Evolutionary conservation across 2,329 filamentous ascomycete species (phyloP).

Genomic region (Dissoconium aciculare): DNA sequence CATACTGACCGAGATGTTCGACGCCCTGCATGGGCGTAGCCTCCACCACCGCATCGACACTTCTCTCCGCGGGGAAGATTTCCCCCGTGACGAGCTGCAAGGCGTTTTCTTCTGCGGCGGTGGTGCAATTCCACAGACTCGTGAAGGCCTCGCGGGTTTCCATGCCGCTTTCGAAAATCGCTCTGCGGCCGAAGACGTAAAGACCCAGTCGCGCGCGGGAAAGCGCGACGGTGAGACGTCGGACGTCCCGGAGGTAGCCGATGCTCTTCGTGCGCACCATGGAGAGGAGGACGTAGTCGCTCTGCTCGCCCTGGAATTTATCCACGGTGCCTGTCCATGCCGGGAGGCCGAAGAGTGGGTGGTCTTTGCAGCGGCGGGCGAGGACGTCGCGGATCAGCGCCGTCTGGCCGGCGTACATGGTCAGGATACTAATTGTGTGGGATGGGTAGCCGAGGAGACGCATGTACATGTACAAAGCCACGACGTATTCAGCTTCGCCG

Average conservation of each 20-base stretch:
- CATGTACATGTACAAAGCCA: slow-evolving; percentile 96
- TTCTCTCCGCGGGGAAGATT: slow-evolving; percentile 56
- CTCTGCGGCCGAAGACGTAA: slow-evolving; percentile 77
- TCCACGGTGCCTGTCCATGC: slow-evolving; percentile 88
- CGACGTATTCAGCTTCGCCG: slow-evolving; percentile 91
- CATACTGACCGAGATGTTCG: slow-evolving; percentile 90
- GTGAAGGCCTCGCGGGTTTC: slow-evolving; percentile 82
- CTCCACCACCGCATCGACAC: slow-evolving; percentile 34
- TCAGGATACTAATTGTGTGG: slow-evolving; percentile 68
- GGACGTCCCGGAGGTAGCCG: slow-evolving; percentile 84
- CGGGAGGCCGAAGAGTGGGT: slow-evolving; percentile 74
- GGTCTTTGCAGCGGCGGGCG: slow-evolving; percentile 65
- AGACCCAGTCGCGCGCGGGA: slow-evolving; percentile 83
- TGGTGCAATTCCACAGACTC: slow-evolving; percentile 49
- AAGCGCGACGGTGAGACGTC: slow-evolving; percentile 83
- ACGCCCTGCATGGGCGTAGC: slow-evolving; percentile 71
- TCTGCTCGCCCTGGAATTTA: slow-evolving; percentile 98
- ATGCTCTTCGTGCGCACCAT: slow-evolving; percentile 77
- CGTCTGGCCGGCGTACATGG: slow-evolving; percentile 84
- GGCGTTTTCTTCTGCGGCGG: slow-evolving; percentile 35
- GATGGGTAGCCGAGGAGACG: slow-evolving; percentile 84
- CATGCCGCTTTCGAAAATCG: slow-evolving; percentile 76
- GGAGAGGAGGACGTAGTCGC: slow-evolving; percentile 93
- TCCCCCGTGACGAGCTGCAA: slow-evolving; percentile 71
- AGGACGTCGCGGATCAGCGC: slow-evolving; percentile 82